These are phyloP conservation scores for Leishmania amazonensis DNA, from an alignment of 208 protist species.

Conservation along the genomic window DNA sequence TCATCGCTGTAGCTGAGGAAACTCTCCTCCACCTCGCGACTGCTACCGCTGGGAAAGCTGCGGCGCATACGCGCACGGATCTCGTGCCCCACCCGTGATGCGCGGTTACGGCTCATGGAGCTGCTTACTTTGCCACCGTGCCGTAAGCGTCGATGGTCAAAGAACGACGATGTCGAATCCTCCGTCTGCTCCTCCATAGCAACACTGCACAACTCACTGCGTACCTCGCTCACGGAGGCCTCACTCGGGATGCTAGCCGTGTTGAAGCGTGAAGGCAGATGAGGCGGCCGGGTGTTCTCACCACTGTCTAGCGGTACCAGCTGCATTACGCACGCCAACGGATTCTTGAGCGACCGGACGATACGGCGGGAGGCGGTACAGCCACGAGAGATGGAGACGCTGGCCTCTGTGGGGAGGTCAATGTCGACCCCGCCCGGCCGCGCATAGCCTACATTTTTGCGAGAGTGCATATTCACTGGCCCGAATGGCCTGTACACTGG, in stretches of 20 bases:
- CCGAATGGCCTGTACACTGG: background rate
- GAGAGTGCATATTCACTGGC: conserved; percentile 7
- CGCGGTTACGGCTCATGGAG: conserved; percentile 26
- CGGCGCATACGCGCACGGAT: conserved; percentile 13
- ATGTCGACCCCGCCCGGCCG: conserved; percentile 7
- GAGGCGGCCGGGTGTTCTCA: conserved; percentile 13
- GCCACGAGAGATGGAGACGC: conserved; percentile 11
- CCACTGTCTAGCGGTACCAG: conserved; percentile 66
- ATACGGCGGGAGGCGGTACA: conserved; percentile 51
- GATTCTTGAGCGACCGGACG: conserved; percentile 50
- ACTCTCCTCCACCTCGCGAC: conserved; percentile 31
- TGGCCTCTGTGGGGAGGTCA: conserved; percentile 10
- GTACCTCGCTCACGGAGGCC: conserved; percentile 56
- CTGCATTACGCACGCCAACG: conserved; percentile 47
- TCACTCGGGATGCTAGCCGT: conserved; percentile 55
- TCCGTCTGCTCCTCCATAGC: conserved; percentile 35
- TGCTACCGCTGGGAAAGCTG: conserved; percentile 32
- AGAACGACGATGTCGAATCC: conserved; percentile 44
- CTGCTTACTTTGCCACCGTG: conserved; percentile 23
- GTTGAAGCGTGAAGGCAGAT: conserved; percentile 43
- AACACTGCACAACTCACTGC: conserved; percentile 56
- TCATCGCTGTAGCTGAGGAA: conserved; percentile 56
- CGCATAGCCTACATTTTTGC: background rate
- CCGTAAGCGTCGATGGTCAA: conserved; percentile 28
- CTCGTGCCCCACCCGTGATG: conserved; percentile 18